phyloP scores from a whole-genome alignment of 2,329 filamentous ascomycete genomes.

The Neonectria ditissima region DNA sequence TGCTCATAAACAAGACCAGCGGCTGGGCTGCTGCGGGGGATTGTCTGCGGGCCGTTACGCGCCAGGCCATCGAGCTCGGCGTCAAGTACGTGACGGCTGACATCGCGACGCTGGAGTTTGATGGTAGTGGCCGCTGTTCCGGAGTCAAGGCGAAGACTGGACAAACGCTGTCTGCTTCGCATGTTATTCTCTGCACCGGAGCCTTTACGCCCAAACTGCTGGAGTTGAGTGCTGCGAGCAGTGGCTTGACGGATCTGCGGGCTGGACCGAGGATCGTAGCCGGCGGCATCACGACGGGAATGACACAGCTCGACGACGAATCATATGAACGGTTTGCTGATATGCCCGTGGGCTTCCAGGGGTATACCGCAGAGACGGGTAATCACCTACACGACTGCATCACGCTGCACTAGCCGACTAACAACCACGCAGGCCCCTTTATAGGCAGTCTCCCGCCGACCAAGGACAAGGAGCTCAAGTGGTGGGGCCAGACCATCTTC shows the following conservation, averaged over 20 bases:
- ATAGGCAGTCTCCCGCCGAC: constrained; percentile 70
- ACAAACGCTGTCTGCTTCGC: constrained; percentile 58
- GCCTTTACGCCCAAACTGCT: constrained; percentile 69
- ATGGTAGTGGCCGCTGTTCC: constrained; percentile 55
- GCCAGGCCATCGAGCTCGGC: constrained; percentile 63
- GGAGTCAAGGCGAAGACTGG: constrained; percentile 64
- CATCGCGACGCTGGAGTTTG: constrained; percentile 60
- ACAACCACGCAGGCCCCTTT: constrained; percentile 60
- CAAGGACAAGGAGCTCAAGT: constrained; percentile 63
- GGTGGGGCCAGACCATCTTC: constrained; percentile 72
- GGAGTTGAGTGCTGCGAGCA: constrained; percentile 61
- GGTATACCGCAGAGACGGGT: constrained; percentile 53
- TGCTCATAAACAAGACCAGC: constrained; percentile 70
- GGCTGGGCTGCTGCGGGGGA: constrained; percentile 75
- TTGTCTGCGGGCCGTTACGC: constrained; percentile 65
- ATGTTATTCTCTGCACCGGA: constrained; percentile 66
- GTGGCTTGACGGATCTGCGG: constrained; percentile 60
- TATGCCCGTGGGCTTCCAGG: constrained; percentile 63
- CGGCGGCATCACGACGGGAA: constrained; percentile 69
- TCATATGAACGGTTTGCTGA: constrained; percentile 58
- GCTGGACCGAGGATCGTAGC: constrained; percentile 68
- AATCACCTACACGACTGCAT: neutral
- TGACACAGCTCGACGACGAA: constrained; percentile 63
- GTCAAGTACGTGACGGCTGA: constrained; percentile 70
- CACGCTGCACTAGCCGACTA: constrained; percentile 46